These are phyloP conservation scores for Tetrapisispora arboricola DNA, from an alignment of 805 yeast species.

Conservation along the genomic window DNA sequence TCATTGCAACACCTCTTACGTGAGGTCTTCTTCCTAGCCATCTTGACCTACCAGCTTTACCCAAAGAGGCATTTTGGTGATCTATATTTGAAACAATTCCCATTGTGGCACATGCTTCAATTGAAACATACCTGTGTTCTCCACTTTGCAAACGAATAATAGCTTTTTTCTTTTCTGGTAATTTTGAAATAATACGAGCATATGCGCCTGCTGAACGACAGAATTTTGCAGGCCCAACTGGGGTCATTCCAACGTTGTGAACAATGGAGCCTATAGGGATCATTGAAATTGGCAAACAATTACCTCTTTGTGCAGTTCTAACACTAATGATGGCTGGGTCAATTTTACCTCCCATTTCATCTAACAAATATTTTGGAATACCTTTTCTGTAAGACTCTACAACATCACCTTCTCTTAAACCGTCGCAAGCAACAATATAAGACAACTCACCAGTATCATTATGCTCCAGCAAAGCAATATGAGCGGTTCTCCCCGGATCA, in stretches of 20 bases:
- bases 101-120: constrained; percentile 85
- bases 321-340: constrained; percentile 88
- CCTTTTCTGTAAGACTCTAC: constrained; percentile 89
- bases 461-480: constrained; percentile 76
- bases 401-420: constrained; percentile 82
- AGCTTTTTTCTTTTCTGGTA: constrained; percentile 60
- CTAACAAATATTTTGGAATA: constrained; percentile 60
- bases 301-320: constrained; percentile 83
- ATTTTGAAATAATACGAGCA: constrained; percentile 76
- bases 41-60: constrained; percentile 95
- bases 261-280: constrained; percentile 90
- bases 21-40: constrained; percentile 89
- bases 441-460: constrained; percentile 49
- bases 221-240: constrained; percentile 71
- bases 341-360: constrained; percentile 81
- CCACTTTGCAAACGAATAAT: constrained; percentile 79
- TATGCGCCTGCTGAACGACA: constrained; percentile 93
- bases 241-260: constrained; percentile 74
- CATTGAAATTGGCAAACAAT: constrained; percentile 86
- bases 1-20: constrained; percentile 97
- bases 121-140: constrained; percentile 80
- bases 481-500: constrained; percentile 91
- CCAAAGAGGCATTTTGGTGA: constrained; percentile 79
- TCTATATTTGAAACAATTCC: constrained; percentile 91
- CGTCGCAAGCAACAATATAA: constrained; percentile 85